These are phyloP conservation scores for Lentinula novae-zelandiae DNA, from an alignment of 1,284 basidiomycete genomes.

Conservation along the genomic window DNA sequence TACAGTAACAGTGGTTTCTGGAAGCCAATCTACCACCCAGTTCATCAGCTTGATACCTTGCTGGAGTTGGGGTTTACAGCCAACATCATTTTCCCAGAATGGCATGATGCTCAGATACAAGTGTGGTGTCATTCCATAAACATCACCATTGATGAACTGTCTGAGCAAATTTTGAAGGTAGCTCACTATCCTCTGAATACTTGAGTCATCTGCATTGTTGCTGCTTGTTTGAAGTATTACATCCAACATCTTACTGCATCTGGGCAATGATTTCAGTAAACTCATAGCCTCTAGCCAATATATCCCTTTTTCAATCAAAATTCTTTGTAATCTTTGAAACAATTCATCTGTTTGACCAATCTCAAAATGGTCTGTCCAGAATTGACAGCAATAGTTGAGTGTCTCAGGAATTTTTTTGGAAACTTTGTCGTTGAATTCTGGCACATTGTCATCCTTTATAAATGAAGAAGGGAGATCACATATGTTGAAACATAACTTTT, in stretches of 20 bases:
- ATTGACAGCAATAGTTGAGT: slow-evolving; percentile 1
- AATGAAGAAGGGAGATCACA: slow-evolving; percentile 4
- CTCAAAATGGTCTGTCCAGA: not conserved
- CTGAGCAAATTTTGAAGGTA: not conserved
- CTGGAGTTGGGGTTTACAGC: not conserved
- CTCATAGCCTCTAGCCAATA: slow-evolving; percentile 10
- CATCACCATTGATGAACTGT: not conserved
- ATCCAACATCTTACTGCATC: not conserved
- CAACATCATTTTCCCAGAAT: not conserved
- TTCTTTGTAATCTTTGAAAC: not conserved
- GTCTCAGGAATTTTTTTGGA: not conserved
- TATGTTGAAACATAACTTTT: slow-evolving; percentile 3
- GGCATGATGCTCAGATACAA: slow-evolving; percentile 4
- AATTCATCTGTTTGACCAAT: not conserved
- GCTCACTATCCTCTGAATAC: not conserved
- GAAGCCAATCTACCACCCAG: too few species aligned
- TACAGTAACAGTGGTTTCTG: too few species aligned
- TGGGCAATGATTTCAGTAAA: not conserved
- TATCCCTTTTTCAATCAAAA: not conserved
- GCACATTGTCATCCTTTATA: not conserved
- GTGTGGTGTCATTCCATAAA: not conserved
- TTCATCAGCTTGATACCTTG: not conserved
- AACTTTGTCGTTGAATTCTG: not conserved
- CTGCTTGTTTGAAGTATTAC: too few species aligned
- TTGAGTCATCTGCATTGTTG: too few species aligned